Evolutionary conservation across 768 basidiomycete species (phyloP).

Genomic region (Leccinellum luteum): DNA sequence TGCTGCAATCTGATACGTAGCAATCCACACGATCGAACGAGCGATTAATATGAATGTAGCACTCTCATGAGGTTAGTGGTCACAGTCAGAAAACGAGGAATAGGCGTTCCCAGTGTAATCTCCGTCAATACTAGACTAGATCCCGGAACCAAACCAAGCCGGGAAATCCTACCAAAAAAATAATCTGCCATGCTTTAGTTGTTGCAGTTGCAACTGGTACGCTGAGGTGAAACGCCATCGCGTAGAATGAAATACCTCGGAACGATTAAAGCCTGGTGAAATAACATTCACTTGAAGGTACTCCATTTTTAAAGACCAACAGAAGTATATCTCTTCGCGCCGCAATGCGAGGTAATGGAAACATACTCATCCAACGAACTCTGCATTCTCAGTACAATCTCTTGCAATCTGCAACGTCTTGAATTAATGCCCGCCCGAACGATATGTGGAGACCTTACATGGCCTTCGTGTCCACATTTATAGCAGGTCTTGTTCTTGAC

Average conservation of each 20-base stretch:
- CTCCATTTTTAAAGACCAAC: constrained; percentile 16
- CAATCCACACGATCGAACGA: background rate
- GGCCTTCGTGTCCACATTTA: constrained; percentile 85
- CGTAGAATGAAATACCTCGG: background rate
- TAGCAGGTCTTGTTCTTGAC: constrained; percentile 81
- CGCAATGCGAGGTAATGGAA: constrained; percentile 2
- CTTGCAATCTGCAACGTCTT: constrained; percentile 50
- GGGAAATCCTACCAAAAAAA: background rate
- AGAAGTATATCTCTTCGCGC: constrained; percentile 11
- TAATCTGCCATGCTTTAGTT: background rate
- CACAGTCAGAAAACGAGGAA: constrained; percentile 2
- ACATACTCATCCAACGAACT: constrained; percentile 45
- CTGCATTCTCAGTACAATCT: constrained; percentile 58
- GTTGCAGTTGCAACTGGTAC: background rate
- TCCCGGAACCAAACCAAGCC: background rate
- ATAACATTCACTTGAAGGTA: constrained; percentile 14
- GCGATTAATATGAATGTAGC: background rate
- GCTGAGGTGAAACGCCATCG: background rate
- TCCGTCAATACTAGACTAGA: constrained; percentile 12
- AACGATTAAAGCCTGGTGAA: constrained; percentile 8
- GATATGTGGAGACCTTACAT: constrained; percentile 49
- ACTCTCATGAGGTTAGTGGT: background rate
- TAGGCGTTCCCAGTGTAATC: constrained; percentile 17
- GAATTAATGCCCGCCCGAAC: constrained; percentile 5
- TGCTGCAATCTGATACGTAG: background rate